Evolutionary conservation across 306 rosid genomes (phyloP).

Genomic region (Boehmeria nivea): DNA sequence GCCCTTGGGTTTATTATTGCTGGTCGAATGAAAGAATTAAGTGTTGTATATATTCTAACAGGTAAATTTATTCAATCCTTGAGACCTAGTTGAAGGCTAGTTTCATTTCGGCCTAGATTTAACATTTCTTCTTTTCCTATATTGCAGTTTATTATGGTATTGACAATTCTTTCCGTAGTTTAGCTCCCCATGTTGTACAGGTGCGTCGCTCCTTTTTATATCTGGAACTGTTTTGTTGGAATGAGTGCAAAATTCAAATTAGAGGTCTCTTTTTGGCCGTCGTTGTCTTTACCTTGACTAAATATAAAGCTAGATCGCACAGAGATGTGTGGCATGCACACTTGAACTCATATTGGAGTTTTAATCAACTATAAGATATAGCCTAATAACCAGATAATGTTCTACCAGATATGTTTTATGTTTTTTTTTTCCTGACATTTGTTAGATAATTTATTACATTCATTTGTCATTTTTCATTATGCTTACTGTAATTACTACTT

Average conservation of each 20-base stretch:
- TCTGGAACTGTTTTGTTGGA: background rate
- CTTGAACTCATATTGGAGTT: no score
- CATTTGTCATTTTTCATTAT: background rate
- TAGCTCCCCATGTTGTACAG: conserved; percentile 81
- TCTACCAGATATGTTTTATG: background rate
- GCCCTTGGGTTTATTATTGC: conserved; percentile 66
- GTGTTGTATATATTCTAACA: conserved; percentile 58
- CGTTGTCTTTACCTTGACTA: no score
- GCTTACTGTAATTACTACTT: conserved; percentile 15
- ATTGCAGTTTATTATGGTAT: conserved; percentile 77
- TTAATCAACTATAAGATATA: no score
- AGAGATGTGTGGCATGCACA: no score
- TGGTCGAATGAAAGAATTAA: conserved; percentile 66
- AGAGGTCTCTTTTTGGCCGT: no score
- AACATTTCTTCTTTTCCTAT: conserved; percentile 16
- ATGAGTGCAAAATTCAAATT: no score
- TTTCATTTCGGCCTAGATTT: conserved; percentile 26
- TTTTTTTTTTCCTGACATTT: conserved; percentile 6
- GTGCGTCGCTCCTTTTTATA: conserved; percentile 30
- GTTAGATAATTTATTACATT: background rate
- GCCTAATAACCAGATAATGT: no score
- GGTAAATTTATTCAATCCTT: conserved; percentile 42
- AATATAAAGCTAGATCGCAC: no score
- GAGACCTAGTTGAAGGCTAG: conserved; percentile 10
- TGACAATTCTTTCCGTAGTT: conserved; percentile 54